Evolutionary conservation across 2,329 filamentous ascomycete genomes (phyloP).

Genomic region (Cytospora piceae): DNA sequence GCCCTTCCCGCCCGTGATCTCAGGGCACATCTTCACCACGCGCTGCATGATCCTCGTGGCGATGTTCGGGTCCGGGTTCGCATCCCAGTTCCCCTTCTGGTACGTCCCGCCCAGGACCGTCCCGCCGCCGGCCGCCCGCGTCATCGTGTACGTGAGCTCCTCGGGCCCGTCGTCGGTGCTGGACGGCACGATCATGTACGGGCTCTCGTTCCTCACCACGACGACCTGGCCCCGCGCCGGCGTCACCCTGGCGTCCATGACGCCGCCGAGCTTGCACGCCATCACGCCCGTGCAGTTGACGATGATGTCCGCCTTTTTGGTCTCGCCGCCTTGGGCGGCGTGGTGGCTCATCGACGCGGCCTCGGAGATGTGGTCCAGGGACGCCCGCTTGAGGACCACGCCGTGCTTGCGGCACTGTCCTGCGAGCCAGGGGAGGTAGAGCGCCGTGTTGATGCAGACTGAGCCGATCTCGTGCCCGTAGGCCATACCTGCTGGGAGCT

Average conservation of each 20-base stretch:
- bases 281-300: constrained; percentile 86
- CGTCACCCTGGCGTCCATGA: constrained; percentile 72
- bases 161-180: constrained; percentile 74
- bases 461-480: constrained; percentile 78
- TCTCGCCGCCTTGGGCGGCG: constrained; percentile 42
- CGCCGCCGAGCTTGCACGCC: constrained; percentile 76
- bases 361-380: constrained; percentile 72
- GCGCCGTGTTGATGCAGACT: constrained; percentile 86
- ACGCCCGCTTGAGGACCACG: constrained; percentile 66
- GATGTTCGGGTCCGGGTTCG: constrained; percentile 76
- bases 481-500: constrained; percentile 68
- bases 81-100: constrained; percentile 78
- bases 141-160: constrained; percentile 82
- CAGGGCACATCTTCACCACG: constrained; percentile 66
- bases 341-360: constrained; percentile 63
- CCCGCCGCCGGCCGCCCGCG: constrained; percentile 76
- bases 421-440: constrained; percentile 86
- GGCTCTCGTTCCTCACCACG: constrained; percentile 77
- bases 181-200: constrained; percentile 70
- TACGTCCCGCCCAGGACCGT: constrained; percentile 87
- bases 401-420: constrained; percentile 78
- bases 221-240: constrained; percentile 85
- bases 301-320: constrained; percentile 63
- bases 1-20: constrained; percentile 66
- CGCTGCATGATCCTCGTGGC: constrained; percentile 84